phyloP scores from a whole-genome alignment of 2,329 filamentous ascomycete species.

The Pseudogymnoascus sp. region DNA sequence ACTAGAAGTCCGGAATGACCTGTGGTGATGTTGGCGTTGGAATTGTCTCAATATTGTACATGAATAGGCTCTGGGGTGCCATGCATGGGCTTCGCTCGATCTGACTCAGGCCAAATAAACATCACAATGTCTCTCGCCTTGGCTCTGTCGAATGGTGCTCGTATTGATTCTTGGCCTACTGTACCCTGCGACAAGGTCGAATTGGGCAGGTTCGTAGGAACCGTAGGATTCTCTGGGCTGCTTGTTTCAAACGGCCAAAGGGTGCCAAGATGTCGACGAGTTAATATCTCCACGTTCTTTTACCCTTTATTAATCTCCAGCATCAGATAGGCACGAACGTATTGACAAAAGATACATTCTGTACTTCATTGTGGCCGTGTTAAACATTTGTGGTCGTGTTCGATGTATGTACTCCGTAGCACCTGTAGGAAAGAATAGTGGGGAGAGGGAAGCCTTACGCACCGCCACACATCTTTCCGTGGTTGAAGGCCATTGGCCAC shows the following conservation, averaged over 20 bases:
- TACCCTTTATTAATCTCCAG: neutral
- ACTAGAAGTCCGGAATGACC: neutral
- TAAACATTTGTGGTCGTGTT: neutral
- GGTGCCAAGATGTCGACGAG: neutral
- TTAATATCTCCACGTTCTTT: neutral
- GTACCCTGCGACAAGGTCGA: neutral
- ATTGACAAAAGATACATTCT: neutral
- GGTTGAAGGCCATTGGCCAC: slow-evolving; percentile 2
- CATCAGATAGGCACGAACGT: neutral
- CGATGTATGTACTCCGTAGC: slow-evolving; percentile 1
- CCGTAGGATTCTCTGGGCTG: neutral
- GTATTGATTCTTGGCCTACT: neutral
- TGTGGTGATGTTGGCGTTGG: neutral
- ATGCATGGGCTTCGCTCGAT: neutral
- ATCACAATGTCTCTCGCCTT: neutral
- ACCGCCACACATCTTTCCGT: slow-evolving; percentile 7
- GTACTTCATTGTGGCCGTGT: slow-evolving; percentile 3
- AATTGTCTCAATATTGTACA: neutral
- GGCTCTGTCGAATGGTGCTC: neutral
- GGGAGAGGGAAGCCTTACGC: neutral
- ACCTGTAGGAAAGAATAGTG: neutral
- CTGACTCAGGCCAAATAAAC: slow-evolving; percentile 2
- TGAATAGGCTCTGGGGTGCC: neutral
- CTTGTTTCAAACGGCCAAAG: neutral
- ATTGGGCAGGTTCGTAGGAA: neutral